Percentiles rank a stretch among this genome's conserved stretches.
Evolutionary conservation across 148 eudicot species (phyloP).

Genomic region (Rheum nobile): DNA sequence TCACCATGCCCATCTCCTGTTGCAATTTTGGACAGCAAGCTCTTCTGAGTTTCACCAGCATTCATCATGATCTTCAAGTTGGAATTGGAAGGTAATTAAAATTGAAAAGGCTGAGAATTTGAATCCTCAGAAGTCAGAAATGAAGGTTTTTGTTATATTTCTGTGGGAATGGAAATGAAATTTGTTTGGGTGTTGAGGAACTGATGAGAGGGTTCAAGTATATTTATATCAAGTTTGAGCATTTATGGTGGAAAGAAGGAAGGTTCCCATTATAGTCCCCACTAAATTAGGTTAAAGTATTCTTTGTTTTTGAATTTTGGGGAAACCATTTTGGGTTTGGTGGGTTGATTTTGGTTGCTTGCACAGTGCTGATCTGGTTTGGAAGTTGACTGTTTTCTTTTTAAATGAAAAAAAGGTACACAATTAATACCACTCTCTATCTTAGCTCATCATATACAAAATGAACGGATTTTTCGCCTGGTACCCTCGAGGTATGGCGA

Average conservation of each 20-base stretch:
- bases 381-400: neutral
- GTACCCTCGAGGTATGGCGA: too few species aligned
- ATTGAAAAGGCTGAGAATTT: neutral
- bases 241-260: neutral
- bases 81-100: neutral
- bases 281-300: neutral
- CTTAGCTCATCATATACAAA: neutral
- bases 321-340: neutral
- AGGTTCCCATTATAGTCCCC: neutral
- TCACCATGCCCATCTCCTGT: slow-evolving; percentile 36
- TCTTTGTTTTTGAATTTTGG: neutral
- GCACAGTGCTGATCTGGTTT: neutral
- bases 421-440: neutral
- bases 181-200: neutral
- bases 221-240: neutral
- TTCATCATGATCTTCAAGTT: neutral
- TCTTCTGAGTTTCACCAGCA: neutral
- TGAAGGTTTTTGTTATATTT: neutral
- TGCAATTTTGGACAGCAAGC: slow-evolving; percentile 31
- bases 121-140: neutral
- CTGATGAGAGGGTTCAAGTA: neutral
- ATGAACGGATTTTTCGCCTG: too few species aligned
- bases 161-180: neutral
- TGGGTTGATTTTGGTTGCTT: neutral
- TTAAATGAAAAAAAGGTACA: neutral